Conservation (phyloP, 805 yeast genomes). For the Pichia cabralensis region DNA sequence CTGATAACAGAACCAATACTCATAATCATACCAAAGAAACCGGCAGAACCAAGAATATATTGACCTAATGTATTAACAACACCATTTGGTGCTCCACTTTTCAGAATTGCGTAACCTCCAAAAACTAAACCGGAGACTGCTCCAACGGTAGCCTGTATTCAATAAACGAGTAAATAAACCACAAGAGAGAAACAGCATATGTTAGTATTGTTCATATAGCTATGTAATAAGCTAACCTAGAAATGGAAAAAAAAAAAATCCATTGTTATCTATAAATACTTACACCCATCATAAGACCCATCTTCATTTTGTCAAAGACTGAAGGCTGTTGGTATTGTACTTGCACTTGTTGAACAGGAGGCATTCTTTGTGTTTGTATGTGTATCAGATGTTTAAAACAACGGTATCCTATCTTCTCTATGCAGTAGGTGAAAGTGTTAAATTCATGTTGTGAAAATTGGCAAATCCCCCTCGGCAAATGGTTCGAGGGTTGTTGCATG, state of each 20-base stretch:
- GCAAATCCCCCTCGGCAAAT: too few species aligned
- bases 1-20: conserved; percentile 89
- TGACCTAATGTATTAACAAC: conserved; percentile 94
- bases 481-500: too few species aligned
- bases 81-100: conserved; percentile 97
- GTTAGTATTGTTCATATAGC: conserved; percentile 11
- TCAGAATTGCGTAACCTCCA: conserved; percentile 85
- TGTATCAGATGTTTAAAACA: not conserved
- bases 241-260: not conserved
- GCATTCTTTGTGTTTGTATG: conserved; percentile 26
- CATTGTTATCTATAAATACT: conserved; percentile 14
- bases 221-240: not conserved
- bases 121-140: conserved; percentile 91
- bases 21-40: conserved; percentile 94
- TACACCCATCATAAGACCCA: conserved; percentile 97
- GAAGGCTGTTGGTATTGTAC: conserved; percentile 62
- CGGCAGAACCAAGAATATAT: conserved; percentile 93
- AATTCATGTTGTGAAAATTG: too few species aligned
- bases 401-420: too few species aligned
- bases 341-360: conserved; percentile 64
- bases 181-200: not conserved
- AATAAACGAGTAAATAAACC: not conserved
- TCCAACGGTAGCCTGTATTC: conserved; percentile 64
- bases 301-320: conserved; percentile 90
- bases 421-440: too few species aligned